phyloP scores from a whole-genome alignment of 2,329 filamentous ascomycete genomes.

The Lachnellula hyalina region DNA sequence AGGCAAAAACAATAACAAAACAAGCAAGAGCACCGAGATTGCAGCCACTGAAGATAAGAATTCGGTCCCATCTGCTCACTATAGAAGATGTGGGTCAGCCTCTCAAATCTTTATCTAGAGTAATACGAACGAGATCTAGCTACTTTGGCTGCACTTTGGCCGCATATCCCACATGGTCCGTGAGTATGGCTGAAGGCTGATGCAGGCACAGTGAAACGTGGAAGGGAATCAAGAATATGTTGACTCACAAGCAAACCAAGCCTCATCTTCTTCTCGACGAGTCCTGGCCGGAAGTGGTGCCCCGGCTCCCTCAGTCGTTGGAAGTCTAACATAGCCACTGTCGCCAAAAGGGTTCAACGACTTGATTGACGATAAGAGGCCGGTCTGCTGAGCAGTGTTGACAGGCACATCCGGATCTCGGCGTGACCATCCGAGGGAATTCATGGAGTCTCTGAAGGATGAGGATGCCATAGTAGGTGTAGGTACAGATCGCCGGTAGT shows the following conservation, averaged over 20 bases:
- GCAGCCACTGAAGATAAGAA: slow-evolving; percentile 87
- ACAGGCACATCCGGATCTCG: slow-evolving; percentile 72
- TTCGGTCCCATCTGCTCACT: slow-evolving; percentile 97
- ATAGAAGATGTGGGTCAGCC: slow-evolving; percentile 34
- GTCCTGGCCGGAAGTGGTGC: slow-evolving; percentile 80
- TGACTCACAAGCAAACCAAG: slow-evolving; percentile 88
- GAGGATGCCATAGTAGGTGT: slow-evolving; percentile 66
- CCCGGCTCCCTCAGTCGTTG: slow-evolving; percentile 74
- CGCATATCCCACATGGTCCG: slow-evolving; percentile 25
- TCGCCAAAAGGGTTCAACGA: slow-evolving; percentile 83
- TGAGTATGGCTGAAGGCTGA: slow-evolving; percentile 21
- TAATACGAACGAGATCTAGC: slow-evolving; percentile 21
- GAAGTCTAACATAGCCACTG: slow-evolving; percentile 84
- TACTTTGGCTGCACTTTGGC: slow-evolving; percentile 19
- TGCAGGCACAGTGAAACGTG: slow-evolving; percentile 28
- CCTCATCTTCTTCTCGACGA: slow-evolving; percentile 89
- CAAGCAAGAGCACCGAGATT: slow-evolving; percentile 84
- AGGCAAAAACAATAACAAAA: slow-evolving; percentile 87
- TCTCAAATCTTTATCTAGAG: slow-evolving; percentile 15
- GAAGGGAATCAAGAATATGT: slow-evolving; percentile 15
- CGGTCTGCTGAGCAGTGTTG: slow-evolving; percentile 64
- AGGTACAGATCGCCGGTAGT: slow-evolving; percentile 18
- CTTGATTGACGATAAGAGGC: slow-evolving; percentile 74
- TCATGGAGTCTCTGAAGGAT: slow-evolving; percentile 91
- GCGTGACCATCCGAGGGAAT: slow-evolving; percentile 89